Evolutionary conservation across 495 filamentous ascomycete species (phyloP).

Genomic region (Penicillium tannophilum): DNA sequence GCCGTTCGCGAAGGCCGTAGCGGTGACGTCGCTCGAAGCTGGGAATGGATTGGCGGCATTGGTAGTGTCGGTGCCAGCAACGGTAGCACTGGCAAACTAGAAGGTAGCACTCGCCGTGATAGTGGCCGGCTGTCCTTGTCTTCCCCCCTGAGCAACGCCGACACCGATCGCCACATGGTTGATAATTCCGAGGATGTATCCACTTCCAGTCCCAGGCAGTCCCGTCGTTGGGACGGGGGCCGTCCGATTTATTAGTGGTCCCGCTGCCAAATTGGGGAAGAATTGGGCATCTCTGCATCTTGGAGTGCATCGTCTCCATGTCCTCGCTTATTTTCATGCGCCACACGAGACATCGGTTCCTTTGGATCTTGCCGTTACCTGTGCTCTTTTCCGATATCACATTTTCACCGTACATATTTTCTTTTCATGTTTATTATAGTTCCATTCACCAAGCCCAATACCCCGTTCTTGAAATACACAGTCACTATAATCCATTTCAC

Average conservation of each 20-base stretch:
- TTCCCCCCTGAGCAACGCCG: slow-evolving; percentile 24
- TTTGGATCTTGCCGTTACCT: slow-evolving; percentile 2
- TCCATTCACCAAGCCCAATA: slow-evolving; percentile 5
- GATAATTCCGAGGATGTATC: slow-evolving; percentile 19
- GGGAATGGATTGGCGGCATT: slow-evolving; percentile 93
- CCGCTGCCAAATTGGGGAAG: slow-evolving; percentile 2
- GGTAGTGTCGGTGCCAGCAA: slow-evolving; percentile 37
- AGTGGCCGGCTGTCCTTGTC: slow-evolving; percentile 43
- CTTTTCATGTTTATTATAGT: background rate
- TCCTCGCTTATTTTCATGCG: slow-evolving; percentile 18
- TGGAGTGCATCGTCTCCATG: slow-evolving; percentile 21
- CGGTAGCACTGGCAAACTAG: slow-evolving; percentile 39
- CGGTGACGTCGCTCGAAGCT: slow-evolving; percentile 85
- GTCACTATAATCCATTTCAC: background rate
- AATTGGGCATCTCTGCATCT: slow-evolving; percentile 18
- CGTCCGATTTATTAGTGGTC: slow-evolving; percentile 62
- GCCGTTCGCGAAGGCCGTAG: slow-evolving; percentile 77
- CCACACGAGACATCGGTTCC: slow-evolving; percentile 13
- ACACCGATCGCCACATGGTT: slow-evolving; percentile 40
- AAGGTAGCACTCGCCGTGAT: slow-evolving; percentile 37
- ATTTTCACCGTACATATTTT: background rate
- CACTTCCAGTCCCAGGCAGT: slow-evolving; percentile 33
- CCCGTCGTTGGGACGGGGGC: slow-evolving; percentile 63
- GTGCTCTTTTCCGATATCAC: background rate
- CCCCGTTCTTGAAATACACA: background rate